Base-by-base conservation (phyloP, 1,139 yeast species). In the Lipomyces yarrowii region DNA sequence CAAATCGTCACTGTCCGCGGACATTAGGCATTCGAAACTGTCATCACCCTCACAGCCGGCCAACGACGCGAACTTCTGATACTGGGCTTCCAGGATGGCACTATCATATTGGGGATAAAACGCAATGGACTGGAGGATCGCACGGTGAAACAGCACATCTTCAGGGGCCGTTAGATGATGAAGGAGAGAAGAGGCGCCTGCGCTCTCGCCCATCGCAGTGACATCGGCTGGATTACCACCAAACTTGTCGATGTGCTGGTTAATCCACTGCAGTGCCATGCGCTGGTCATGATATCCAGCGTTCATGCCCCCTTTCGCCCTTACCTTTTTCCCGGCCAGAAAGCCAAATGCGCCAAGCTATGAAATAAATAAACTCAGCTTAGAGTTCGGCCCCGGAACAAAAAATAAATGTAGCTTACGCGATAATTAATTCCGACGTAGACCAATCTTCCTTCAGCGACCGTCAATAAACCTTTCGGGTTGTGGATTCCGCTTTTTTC, bases 211-310 rank as follows among this genome's bases (percentile, higher is more conserved):
- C 72, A 76, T 73, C 8, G 78, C 71, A 4, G 80, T 77, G 32
- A 79, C 74, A 60, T 73, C 73, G 6, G 71, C 69, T 1, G 80
- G 77, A 65, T 80, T 77, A 26, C 83, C 83, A 7, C 83, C 82
- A 70, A 80, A 80, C 10, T 68, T 68, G 0, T 42, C 70, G 58
- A 80, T 78, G 66, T 78, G 74, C 59, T 77, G 75, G 21, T 73
- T 68, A 11, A 79, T 74, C 83, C 83, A 80, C 56, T 77, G 70
- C n/a, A 80, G 67, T 0, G 79, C 82, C 52, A 69, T 58, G 15
- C 74, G 68, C 68, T 78, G 81, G 67, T 80, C 82, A 46, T 72
- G 69, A 2, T 79, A 67, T 1, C 79, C 81, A 37, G 69, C 73
- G 59, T 78, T 78, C n/a, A 71, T 56, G 13, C 63, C 64, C 2